These are phyloP conservation scores for Phragmites australis DNA, from an alignment of 176 grass and related monocot species.

Conservation along the genomic window DNA sequence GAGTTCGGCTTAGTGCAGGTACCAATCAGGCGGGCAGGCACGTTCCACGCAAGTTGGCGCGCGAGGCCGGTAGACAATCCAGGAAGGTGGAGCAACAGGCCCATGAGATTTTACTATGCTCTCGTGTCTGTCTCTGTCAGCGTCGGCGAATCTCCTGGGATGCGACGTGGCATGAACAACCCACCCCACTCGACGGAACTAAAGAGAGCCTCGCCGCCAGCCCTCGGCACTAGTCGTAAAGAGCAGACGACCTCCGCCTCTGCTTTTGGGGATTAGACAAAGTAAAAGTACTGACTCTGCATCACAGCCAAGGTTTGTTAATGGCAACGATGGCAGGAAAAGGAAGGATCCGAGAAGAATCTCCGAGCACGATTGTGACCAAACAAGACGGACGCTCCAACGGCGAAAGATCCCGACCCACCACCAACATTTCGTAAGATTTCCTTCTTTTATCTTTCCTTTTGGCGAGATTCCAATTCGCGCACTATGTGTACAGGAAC, in stretches of 20 bases:
- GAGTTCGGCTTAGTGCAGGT: neutral
- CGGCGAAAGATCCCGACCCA: neutral
- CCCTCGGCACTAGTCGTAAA: neutral
- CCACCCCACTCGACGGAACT: neutral
- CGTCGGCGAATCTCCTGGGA: neutral
- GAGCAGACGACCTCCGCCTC: neutral
- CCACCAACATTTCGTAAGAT: neutral
- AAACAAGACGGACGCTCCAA: neutral
- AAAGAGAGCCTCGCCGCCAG: neutral
- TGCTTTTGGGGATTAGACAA: neutral
- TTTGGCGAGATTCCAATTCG: conserved; percentile 10
- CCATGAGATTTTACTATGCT: neutral
- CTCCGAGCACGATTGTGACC: neutral
- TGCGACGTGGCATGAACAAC: conserved; percentile 30
- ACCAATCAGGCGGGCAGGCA: neutral
- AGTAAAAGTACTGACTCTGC: neutral
- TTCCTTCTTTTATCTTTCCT: neutral
- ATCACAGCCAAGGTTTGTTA: neutral
- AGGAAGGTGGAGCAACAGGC: neutral
- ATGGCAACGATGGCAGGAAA: neutral
- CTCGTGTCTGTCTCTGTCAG: neutral
- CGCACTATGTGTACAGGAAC: no score
- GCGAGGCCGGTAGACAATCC: neutral
- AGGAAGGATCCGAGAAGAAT: conserved; percentile 26
- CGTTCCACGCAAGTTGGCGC: neutral